Evolutionary conservation across 1,284 basidiomycete species (phyloP), one percentile per base, ranked within the genome.

Genomic region (Stygiomarasmius scandens): DNA sequence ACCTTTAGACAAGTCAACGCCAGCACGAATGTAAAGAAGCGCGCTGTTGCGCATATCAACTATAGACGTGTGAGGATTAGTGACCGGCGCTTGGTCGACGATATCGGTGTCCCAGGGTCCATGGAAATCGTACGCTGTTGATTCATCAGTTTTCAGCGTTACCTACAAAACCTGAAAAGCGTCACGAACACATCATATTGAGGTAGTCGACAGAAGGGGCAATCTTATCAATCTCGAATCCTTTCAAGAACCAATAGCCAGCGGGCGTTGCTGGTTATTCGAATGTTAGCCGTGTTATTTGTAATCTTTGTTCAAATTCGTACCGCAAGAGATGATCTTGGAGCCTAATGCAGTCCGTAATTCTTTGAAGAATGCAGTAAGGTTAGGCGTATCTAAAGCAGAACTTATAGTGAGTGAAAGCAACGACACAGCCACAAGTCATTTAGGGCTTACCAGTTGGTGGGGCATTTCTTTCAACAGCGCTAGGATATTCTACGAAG

Each of bases 161-260:
- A 50, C n/a, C 9, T 34, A 16, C 19, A 23, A 16, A 27, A 19
- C 41, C 41, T 6, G 10, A 20, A 2, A 25, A 14, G 56, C 62
- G 14, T 12, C n/a, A n/a, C n/a, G n/a, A n/a, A 64, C 63, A 62
- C 68, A 68, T 69, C 66, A 68, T 67, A 55, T 68, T 69, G 48
- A 69, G 27, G 41, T 61, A 69, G 11, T 55, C 51, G 2, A 67
- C 59, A 11, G 36, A 50, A 22, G 47, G 22, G 3, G 53, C 59
- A 43, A 69, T 65, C 51, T 68, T 69, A 51, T 68, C 61, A 27
- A 68, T 64, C 54, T 69, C 63, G 36, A 68, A 69, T 1, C 67
- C 67, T 51, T 63, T 50, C 23, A 69, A 54, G 60, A 67, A 69
- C 67, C 66, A 66, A 34, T 63, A 67, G 2, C 66, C 66, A 9